A percentile compares a stretch with the other conserved stretches of the same genome.
Evolutionary conservation across 2,329 filamentous ascomycete species (phyloP).

Genomic region (Pestalotiopsis sp.): DNA sequence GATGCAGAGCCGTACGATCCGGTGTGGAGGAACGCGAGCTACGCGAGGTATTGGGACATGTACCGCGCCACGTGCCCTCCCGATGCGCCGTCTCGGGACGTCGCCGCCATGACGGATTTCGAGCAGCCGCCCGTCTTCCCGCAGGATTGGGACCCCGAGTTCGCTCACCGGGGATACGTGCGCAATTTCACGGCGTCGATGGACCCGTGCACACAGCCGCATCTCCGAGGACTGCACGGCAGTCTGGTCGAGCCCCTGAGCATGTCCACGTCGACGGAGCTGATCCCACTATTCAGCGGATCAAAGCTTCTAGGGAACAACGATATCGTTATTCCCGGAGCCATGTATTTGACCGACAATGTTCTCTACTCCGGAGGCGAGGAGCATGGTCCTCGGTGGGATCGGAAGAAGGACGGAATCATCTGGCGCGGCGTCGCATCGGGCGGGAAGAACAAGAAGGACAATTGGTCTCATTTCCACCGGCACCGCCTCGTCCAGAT

Average conservation of each 20-base stretch:
- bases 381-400: conserved; percentile 59
- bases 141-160: conserved; percentile 25
- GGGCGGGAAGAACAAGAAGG: conserved; percentile 53
- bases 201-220: conserved; percentile 58
- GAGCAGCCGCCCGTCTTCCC: conserved; percentile 22
- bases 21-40: conserved; percentile 33
- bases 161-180: conserved; percentile 48
- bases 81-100: conserved; percentile 36
- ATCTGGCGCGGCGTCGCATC: conserved; percentile 70
- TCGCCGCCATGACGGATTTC: not conserved
- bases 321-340: conserved; percentile 63
- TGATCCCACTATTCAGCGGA: conserved; percentile 61
- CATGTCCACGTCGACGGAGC: conserved; percentile 49
- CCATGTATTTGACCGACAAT: conserved; percentile 64
- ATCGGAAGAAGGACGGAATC: conserved; percentile 55
- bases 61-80: conserved; percentile 52
- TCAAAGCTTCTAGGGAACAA: conserved; percentile 63
- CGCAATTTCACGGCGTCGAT: conserved; percentile 57
- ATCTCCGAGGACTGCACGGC: conserved; percentile 49
- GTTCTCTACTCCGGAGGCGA: conserved; percentile 60
- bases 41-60: conserved; percentile 51
- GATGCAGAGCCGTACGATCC: conserved; percentile 29
- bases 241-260: conserved; percentile 55
- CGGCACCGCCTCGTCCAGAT: conserved; percentile 72
- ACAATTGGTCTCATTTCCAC: conserved; percentile 70